These are phyloP conservation scores for Solanum tarapatanum DNA, from an alignment of 257 asterid species.

Conservation along the genomic window DNA sequence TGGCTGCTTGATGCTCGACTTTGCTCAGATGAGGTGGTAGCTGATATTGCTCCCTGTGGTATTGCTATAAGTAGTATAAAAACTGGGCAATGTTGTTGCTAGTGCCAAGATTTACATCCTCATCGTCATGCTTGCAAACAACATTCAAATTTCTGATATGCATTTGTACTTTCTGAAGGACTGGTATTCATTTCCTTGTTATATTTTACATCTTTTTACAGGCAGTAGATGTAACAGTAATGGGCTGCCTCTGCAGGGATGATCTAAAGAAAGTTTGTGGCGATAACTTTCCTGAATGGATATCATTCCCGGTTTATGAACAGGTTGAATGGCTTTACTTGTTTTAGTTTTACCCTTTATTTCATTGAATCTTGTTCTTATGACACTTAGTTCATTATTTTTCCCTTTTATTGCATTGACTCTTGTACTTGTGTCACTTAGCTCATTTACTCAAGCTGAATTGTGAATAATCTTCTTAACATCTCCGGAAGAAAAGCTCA, in stretches of 20 bases:
- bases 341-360: neutral
- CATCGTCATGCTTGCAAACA: neutral
- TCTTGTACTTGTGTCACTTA: neutral
- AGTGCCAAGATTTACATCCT: neutral
- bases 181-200: neutral
- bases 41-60: neutral
- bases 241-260: constrained; percentile 76
- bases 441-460: neutral
- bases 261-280: constrained; percentile 92
- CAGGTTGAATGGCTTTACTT: constrained; percentile 39
- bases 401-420: neutral
- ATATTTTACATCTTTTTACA: constrained; percentile 24
- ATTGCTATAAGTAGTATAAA: neutral
- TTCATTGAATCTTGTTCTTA: neutral
- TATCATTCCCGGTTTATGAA: constrained; percentile 86
- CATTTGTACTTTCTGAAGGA: neutral
- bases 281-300: constrained; percentile 92
- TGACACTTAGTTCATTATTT: neutral
- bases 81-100: neutral
- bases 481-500: neutral
- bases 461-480: neutral
- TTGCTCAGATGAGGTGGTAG: neutral
- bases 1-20: neutral
- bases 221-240: constrained; percentile 82
- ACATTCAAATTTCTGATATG: neutral